Evolutionary conservation across 192 early-diverging fungal species (phyloP).

Genomic region (Coemansia sp.): DNA sequence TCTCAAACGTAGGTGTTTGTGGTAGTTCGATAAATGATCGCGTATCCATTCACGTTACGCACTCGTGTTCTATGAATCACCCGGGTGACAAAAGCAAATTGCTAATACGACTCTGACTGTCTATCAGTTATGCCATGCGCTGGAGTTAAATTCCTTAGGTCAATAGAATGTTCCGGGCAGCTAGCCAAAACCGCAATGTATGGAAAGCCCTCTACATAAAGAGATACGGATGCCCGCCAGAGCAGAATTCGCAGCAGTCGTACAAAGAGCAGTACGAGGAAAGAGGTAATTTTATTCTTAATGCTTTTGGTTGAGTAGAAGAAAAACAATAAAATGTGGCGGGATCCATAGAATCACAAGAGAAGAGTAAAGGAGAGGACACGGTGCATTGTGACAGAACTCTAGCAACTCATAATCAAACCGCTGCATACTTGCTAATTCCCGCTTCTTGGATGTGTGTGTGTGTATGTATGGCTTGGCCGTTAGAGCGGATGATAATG

Average conservation of each 20-base stretch:
- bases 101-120: too few species aligned
- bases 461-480: too few species aligned
- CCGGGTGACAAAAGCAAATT: too few species aligned
- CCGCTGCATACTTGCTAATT: too few species aligned
- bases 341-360: too few species aligned
- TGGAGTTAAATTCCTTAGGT: neutral
- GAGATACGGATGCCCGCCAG: slow-evolving; percentile 14
- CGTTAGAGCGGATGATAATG: slow-evolving; percentile 21
- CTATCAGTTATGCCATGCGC: too few species aligned
- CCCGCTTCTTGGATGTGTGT: neutral
- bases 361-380: neutral
- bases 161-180: slow-evolving; percentile 12
- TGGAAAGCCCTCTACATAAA: slow-evolving; percentile 31
- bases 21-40: too few species aligned
- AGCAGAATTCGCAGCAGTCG: neutral
- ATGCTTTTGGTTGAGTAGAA: neutral
- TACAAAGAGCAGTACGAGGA: slow-evolving; percentile 27
- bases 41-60: too few species aligned
- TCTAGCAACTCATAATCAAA: too few species aligned
- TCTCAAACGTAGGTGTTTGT: slow-evolving; percentile 17
- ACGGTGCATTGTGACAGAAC: too few species aligned
- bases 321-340: neutral
- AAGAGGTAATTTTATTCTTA: slow-evolving; percentile 19
- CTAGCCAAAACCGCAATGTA: slow-evolving; percentile 23
- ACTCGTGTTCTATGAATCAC: too few species aligned